Evolutionary conservation across 306 rosid species (phyloP).

Genomic region (Acacia acuminata): DNA sequence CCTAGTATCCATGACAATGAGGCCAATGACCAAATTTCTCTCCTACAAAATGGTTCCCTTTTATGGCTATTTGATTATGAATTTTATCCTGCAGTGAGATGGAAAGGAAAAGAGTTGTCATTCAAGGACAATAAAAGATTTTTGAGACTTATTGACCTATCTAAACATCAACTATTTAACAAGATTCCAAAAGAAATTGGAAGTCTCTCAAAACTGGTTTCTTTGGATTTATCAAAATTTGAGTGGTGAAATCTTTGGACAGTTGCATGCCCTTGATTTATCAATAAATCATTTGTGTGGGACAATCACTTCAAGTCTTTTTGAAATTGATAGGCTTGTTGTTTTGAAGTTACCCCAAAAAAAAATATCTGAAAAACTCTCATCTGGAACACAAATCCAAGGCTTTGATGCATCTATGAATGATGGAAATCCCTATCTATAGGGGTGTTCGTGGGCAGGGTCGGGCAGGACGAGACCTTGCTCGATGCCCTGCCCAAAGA

Average conservation of each 20-base stretch:
- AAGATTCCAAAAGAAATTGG: slow-evolving; percentile 3
- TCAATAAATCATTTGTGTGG: slow-evolving; percentile 20
- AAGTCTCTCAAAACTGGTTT: background rate
- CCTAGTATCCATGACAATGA: background rate
- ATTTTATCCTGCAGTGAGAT: background rate
- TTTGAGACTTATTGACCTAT: background rate
- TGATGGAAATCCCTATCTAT: slow-evolving; percentile 1
- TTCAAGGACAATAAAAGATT: background rate
- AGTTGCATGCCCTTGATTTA: background rate
- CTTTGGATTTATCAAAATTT: background rate
- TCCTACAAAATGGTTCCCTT: background rate
- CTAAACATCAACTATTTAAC: background rate
- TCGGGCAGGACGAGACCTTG: too few relatives aligned
- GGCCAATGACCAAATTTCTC: background rate
- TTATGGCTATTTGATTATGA: background rate
- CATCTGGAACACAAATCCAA: slow-evolving; percentile 7
- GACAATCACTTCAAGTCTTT: background rate
- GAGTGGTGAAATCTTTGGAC: background rate
- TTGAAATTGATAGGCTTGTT: background rate
- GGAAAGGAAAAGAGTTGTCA: background rate
- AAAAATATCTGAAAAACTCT: background rate
- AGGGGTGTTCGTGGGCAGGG: too few relatives aligned
- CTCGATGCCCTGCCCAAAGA: too few relatives aligned
- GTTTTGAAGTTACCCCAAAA: background rate
- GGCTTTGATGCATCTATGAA: background rate